These are phyloP conservation scores for Parietaria judaica DNA, from an alignment of 306 rosid genomes.

Conservation along the genomic window DNA sequence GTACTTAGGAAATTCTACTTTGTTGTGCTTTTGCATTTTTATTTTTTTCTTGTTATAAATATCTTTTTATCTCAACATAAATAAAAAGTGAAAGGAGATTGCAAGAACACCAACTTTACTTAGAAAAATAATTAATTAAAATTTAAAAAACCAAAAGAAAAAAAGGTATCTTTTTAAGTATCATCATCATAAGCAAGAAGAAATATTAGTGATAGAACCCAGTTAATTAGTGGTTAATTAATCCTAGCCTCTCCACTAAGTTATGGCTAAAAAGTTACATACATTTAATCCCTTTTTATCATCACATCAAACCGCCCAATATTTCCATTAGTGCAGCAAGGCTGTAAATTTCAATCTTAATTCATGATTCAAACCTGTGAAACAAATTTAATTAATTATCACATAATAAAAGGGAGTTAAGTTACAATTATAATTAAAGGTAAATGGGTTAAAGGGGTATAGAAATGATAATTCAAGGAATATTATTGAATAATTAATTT, in stretches of 20 bases:
- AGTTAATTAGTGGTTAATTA: constrained; percentile 10
- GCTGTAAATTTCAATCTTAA: background rate
- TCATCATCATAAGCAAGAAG: background rate
- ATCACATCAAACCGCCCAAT: background rate
- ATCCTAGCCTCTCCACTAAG: constrained; percentile 8
- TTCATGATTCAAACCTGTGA: constrained; percentile 4
- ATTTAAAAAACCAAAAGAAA: background rate
- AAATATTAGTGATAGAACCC: background rate
- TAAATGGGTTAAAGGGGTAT: too few relatives aligned
- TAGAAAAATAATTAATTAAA: background rate
- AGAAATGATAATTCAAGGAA: too few relatives aligned
- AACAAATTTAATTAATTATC: constrained; percentile 4
- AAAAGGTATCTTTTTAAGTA: constrained; percentile 1
- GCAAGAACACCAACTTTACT: background rate
- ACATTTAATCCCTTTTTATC: background rate
- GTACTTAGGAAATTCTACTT: background rate
- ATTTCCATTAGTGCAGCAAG: constrained; percentile 9
- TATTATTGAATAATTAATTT: too few relatives aligned
- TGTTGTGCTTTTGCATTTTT: background rate
- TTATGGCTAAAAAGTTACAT: background rate
- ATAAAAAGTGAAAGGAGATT: constrained; percentile 11
- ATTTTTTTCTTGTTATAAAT: background rate
- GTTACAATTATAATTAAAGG: background rate
- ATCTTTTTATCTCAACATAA: background rate
- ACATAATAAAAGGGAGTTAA: background rate